A percentile compares a stretch with the other conserved stretches of the same genome.
phyloP scores from a whole-genome alignment of 2,329 filamentous ascomycete genomes.

The Diplodia sapinea region DNA sequence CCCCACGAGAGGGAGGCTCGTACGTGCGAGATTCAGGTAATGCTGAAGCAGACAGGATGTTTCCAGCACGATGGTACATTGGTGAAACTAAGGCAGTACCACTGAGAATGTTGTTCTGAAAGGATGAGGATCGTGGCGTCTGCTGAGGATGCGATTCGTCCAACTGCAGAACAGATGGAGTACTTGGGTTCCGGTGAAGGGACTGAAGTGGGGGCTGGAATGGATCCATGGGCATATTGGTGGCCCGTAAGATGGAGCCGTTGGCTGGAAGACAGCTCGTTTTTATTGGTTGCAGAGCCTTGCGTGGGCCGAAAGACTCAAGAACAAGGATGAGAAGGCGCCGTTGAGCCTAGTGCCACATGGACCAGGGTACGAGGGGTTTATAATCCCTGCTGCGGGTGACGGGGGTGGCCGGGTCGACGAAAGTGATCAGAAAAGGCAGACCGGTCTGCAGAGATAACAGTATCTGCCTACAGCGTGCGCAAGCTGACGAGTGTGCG shows the following conservation, averaged over 20 bases:
- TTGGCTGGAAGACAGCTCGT: background rate
- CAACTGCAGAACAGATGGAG: background rate
- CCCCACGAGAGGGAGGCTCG: background rate
- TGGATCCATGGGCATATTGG: background rate
- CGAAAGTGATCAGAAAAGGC: background rate
- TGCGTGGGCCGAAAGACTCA: background rate
- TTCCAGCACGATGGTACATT: background rate
- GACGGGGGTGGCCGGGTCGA: background rate
- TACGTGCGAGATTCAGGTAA: background rate
- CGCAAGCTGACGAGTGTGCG: background rate
- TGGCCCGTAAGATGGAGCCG: background rate
- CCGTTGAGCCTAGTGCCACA: background rate
- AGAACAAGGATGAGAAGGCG: background rate
- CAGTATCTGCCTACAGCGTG: background rate
- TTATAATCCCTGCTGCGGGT: background rate
- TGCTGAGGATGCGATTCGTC: background rate
- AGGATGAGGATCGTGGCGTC: background rate
- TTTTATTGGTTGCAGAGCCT: conserved; percentile 1
- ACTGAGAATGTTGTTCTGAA: background rate
- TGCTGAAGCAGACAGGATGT: background rate
- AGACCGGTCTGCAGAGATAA: background rate
- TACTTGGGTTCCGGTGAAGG: too few species aligned
- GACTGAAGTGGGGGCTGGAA: background rate
- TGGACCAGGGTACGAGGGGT: background rate
- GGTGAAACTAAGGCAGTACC: background rate